Conservation (phyloP, 169 alveolate genomes). For the Plasmodium knowlesi region DNA sequence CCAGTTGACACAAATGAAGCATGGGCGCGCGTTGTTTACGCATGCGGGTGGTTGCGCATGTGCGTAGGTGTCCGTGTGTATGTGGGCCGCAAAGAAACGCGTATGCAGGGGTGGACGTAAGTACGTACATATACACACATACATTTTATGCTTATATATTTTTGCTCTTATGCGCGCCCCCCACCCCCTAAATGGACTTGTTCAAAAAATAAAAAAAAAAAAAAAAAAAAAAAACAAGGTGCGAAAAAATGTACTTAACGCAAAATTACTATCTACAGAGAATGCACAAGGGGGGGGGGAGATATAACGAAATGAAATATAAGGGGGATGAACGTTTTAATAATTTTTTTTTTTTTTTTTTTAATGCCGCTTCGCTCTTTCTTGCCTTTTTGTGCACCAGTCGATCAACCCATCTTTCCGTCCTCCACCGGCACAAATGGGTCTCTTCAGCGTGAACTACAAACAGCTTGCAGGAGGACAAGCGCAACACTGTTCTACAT, state of each 20-base stretch:
- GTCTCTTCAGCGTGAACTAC: neutral
- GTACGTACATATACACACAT: neutral
- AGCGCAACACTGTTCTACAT: neutral
- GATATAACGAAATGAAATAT: neutral
- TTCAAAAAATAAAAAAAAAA: neutral
- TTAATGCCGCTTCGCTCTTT: neutral
- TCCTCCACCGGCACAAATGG: neutral
- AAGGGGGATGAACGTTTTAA: neutral
- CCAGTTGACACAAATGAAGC: neutral
- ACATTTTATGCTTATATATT: neutral
- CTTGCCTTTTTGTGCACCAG: neutral
- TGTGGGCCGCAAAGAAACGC: neutral
- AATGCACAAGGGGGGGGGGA: neutral
- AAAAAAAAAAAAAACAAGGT: neutral
- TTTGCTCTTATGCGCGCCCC: neutral
- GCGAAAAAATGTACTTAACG: slow-evolving; percentile 8
- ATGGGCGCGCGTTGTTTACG: neutral
- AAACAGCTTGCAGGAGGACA: neutral
- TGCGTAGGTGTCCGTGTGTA: neutral
- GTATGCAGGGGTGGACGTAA: neutral
- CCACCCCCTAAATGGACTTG: neutral
- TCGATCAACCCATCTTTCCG: neutral
- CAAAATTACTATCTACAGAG: slow-evolving; percentile 3
- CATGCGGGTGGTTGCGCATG: neutral
- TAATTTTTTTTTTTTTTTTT: slow-evolving; percentile 15